Conservation (phyloP, 495 filamentous ascomycete genomes). For the Aspergillus haitiensis region DNA sequence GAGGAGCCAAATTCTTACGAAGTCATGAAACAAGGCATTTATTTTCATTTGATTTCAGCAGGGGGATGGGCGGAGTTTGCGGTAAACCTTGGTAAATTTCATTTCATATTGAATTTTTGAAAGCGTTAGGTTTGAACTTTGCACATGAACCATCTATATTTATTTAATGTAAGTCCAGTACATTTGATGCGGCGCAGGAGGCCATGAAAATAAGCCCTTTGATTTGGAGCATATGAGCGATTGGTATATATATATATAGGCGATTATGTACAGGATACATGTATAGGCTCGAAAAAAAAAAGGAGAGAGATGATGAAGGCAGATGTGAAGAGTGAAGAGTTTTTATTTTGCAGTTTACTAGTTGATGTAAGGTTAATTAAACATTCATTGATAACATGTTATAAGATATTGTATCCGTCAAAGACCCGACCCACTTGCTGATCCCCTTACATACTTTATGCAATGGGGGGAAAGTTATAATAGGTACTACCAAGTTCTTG, state of each 20-base stretch:
- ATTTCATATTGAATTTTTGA: slow-evolving; percentile 7
- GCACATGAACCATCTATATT: not conserved
- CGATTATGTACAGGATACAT: not conserved
- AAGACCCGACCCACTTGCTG: no score
- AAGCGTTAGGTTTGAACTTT: slow-evolving; percentile 5
- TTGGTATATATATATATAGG: slow-evolving; percentile 4
- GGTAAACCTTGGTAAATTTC: slow-evolving; percentile 10
- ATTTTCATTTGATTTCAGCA: slow-evolving; percentile 3
- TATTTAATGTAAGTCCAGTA: slow-evolving; percentile 7
- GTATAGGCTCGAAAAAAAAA: no score
- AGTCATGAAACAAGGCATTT: slow-evolving; percentile 26
- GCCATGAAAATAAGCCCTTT: not conserved
- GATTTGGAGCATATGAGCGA: not conserved
- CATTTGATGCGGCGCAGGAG: slow-evolving; percentile 12
- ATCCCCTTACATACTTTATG: no score
- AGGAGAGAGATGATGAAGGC: no score
- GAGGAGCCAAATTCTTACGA: slow-evolving; percentile 27
- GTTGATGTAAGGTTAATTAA: no score
- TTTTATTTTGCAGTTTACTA: no score
- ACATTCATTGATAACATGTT: no score
- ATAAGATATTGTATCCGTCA: no score
- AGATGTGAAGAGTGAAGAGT: no score
- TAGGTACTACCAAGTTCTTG: no score
- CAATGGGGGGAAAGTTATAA: no score
- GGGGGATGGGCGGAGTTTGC: slow-evolving; percentile 16